phyloP scores from a whole-genome alignment of 805 yeast genomes.

The Pichia californica region DNA sequence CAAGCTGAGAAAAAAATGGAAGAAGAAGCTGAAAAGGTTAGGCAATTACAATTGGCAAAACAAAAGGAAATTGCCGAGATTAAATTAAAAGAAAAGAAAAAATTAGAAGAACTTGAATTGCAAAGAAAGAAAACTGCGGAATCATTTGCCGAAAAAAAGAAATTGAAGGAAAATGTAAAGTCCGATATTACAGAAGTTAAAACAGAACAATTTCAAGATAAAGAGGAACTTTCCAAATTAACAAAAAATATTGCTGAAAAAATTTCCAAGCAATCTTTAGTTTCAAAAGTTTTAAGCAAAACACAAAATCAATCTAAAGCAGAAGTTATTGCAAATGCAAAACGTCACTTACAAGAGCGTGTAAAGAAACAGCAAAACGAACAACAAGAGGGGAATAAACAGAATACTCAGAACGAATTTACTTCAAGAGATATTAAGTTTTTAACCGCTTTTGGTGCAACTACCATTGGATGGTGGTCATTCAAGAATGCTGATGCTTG shows the following conservation, averaged over 20 bases:
- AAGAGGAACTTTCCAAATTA: background rate
- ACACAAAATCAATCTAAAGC: slow-evolving; percentile 8
- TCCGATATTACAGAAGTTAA: slow-evolving; percentile 1
- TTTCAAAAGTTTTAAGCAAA: background rate
- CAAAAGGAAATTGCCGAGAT: background rate
- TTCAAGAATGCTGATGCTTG: slow-evolving; percentile 12
- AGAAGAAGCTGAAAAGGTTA: background rate
- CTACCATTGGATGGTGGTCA: slow-evolving; percentile 32
- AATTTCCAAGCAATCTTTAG: background rate
- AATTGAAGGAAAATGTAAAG: background rate
- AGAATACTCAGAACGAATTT: slow-evolving; percentile 3
- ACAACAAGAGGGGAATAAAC: slow-evolving; percentile 4
- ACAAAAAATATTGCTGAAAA: background rate
- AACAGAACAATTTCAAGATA: background rate
- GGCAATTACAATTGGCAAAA: background rate
- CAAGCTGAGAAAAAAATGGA: background rate
- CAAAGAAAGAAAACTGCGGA: background rate
- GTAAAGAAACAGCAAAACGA: slow-evolving; percentile 6
- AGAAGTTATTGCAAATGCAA: slow-evolving; percentile 11
- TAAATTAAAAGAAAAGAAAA: background rate
- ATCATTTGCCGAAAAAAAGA: too few relatives aligned
- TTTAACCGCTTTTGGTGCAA: slow-evolving; percentile 22
- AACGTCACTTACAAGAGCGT: slow-evolving; percentile 5
- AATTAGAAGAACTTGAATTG: background rate
- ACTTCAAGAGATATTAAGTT: slow-evolving; percentile 17